These are phyloP conservation scores for Tubosaeta brunneosetosa DNA, from an alignment of 768 basidiomycete species.

Conservation along the genomic window DNA sequence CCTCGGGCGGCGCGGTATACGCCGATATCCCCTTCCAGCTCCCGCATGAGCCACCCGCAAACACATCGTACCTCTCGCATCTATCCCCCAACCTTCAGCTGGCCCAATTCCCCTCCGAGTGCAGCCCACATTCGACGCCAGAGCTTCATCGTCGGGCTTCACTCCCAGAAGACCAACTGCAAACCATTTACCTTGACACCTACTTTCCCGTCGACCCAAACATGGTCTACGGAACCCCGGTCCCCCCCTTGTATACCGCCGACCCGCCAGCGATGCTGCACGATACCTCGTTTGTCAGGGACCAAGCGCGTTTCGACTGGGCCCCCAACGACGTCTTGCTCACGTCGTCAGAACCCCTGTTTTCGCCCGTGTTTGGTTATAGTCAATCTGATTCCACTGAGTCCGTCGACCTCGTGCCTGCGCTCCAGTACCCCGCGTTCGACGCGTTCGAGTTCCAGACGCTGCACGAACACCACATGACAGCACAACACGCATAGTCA, in stretches of 20 bases:
- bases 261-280: constrained; percentile 10
- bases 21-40: constrained; percentile 4
- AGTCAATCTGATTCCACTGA: constrained; percentile 17
- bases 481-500: constrained; percentile 21
- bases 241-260: constrained; percentile 17
- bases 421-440: constrained; percentile 17
- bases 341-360: constrained; percentile 14
- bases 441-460: constrained; percentile 34
- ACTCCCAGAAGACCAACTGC: constrained; percentile 21
- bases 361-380: constrained; percentile 16
- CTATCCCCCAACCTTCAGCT: constrained; percentile 17
- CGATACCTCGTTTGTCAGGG: constrained; percentile 15
- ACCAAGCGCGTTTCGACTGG: constrained; percentile 14
- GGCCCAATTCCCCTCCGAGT: constrained; percentile 15
- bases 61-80: constrained; percentile 18
- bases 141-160: constrained; percentile 12
- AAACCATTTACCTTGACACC: constrained; percentile 18
- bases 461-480: constrained; percentile 26
- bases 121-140: constrained; percentile 10
- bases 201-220: constrained; percentile 19
- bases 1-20: constrained; percentile 19
- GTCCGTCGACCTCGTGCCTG: constrained; percentile 14
- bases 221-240: constrained; percentile 9
- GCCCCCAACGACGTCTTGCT: constrained; percentile 13
- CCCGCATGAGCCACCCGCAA: constrained; percentile 13